Conservation (phyloP, 257 asterid genomes). For the Prunella vulgaris region DNA sequence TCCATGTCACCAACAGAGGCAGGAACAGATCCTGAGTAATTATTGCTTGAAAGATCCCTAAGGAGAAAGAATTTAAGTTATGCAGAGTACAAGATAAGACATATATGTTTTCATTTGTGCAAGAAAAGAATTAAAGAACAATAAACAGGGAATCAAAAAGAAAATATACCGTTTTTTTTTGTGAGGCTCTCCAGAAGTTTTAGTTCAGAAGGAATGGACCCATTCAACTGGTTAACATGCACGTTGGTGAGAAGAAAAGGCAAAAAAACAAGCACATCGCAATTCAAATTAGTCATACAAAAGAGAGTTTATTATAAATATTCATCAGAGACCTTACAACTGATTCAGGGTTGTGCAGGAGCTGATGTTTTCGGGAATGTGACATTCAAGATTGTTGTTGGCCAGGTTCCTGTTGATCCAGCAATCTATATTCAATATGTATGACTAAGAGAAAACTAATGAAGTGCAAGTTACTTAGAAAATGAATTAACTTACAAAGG, state of each 20-base stretch:
- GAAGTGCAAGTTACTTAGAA: slow-evolving; percentile 19
- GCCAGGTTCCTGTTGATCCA: slow-evolving; percentile 86
- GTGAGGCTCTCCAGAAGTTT: slow-evolving; percentile 89
- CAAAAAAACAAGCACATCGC: neutral
- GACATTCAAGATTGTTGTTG: slow-evolving; percentile 78
- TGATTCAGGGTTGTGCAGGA: slow-evolving; percentile 91
- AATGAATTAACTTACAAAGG: slow-evolving; percentile 61
- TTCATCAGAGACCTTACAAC: slow-evolving; percentile 43
- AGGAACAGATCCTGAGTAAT: slow-evolving; percentile 73
- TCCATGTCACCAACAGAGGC: slow-evolving; percentile 89
- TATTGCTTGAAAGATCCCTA: slow-evolving; percentile 89
- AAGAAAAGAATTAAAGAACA: neutral
- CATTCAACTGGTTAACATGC: slow-evolving; percentile 75
- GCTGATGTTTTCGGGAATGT: slow-evolving; percentile 89
- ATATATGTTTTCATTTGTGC: neutral
- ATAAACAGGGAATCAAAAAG: neutral
- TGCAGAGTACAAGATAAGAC: slow-evolving; percentile 17
- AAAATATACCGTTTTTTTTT: slow-evolving; percentile 65
- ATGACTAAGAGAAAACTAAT: neutral
- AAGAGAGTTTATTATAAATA: neutral
- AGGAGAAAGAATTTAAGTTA: slow-evolving; percentile 7
- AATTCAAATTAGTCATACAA: neutral
- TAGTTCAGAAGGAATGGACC: slow-evolving; percentile 80
- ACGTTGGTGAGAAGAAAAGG: slow-evolving; percentile 52
- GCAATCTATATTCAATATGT: neutral